phyloP scores from a whole-genome alignment of 2,329 filamentous ascomycete species.

The Aspergillus sp. region DNA sequence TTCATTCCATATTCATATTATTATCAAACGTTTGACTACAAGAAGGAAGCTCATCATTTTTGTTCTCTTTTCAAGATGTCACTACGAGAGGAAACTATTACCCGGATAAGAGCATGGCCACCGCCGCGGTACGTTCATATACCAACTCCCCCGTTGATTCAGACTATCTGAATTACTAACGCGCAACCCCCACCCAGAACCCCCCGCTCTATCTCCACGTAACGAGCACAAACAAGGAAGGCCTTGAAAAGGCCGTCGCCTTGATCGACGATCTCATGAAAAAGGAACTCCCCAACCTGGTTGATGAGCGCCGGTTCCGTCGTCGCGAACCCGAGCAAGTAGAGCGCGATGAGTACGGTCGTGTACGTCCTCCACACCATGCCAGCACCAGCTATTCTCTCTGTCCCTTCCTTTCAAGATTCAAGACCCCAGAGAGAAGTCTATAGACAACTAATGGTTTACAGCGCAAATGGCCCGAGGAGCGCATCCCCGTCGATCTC shows the following conservation, averaged over 20 bases:
- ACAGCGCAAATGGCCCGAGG: conserved; percentile 97
- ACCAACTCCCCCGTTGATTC: too few species aligned
- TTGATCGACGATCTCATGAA: conserved; percentile 96
- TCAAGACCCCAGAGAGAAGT: too few species aligned
- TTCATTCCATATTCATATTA: conserved; percentile 40
- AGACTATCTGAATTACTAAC: conserved; percentile 1
- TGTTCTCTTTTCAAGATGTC: conserved; percentile 76
- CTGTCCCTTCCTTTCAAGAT: too few species aligned
- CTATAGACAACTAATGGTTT: conserved; percentile 7
- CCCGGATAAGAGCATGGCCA: conserved; percentile 97
- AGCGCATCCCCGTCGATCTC: conserved; percentile 86
- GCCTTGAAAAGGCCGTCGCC: conserved; percentile 81
- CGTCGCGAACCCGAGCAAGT: conserved; percentile 76
- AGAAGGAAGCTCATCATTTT: conserved; percentile 61
- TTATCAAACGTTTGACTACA: conserved; percentile 48
- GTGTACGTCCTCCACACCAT: conserved; percentile 56
- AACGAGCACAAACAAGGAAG: conserved; percentile 86
- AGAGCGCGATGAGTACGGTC: conserved; percentile 86
- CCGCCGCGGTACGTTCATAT: conserved; percentile 70
- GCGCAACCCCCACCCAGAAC: conserved; percentile 58
- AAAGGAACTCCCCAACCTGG: conserved; percentile 90
- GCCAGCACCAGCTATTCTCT: conserved; percentile 12
- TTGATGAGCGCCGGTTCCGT: conserved; percentile 90
- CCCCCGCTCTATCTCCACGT: conserved; percentile 94
- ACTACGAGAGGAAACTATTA: conserved; percentile 96